These are phyloP conservation scores for Hyparrhenia diplandra DNA, from an alignment of 176 grass and related monocot genomes.

Conservation along the genomic window DNA sequence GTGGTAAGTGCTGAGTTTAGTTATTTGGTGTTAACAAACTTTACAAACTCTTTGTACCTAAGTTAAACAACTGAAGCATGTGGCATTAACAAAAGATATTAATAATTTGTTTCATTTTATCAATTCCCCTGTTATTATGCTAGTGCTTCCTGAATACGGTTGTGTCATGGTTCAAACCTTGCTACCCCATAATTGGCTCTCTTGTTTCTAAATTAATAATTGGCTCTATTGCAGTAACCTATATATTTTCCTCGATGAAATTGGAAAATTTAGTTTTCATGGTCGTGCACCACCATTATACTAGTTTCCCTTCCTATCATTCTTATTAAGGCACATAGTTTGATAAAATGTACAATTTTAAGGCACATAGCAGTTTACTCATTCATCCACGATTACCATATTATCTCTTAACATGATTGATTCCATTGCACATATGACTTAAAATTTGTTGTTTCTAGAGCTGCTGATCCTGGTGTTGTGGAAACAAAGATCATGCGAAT, in stretches of 20 bases:
- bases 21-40: neutral
- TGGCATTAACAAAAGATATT: neutral
- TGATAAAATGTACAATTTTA: conserved; percentile 14
- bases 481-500: too few species aligned
- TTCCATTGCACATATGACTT: too few species aligned
- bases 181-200: neutral
- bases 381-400: too few species aligned
- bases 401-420: too few species aligned
- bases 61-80: neutral
- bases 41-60: neutral
- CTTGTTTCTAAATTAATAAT: neutral
- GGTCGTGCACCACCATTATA: neutral
- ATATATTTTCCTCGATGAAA: neutral
- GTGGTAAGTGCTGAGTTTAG: conserved; percentile 42
- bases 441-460: too few species aligned
- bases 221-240: neutral
- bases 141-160: neutral
- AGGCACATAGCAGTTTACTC: too few species aligned
- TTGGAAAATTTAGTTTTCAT: neutral
- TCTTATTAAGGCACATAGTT: neutral
- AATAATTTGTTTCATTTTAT: neutral
- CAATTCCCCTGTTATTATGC: neutral
- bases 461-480: too few species aligned
- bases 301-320: neutral
- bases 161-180: neutral